phyloP scores from a whole-genome alignment of 2,329 filamentous ascomycete genomes.

The Onygenales sp. region DNA sequence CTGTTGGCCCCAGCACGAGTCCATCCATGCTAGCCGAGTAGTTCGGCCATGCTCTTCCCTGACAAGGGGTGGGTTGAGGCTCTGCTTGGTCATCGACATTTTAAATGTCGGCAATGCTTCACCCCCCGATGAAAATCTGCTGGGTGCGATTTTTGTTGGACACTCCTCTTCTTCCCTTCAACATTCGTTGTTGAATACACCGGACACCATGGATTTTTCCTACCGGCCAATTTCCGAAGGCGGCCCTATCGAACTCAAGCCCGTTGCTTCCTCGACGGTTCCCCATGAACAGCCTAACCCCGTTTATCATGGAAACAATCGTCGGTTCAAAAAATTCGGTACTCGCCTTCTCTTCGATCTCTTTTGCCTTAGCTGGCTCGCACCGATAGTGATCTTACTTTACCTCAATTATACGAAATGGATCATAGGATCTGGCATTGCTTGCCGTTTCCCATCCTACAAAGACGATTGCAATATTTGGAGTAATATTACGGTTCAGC shows the following conservation, averaged over 20 bases:
- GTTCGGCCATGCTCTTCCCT: no score
- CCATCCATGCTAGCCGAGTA: no score
- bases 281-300: not conserved
- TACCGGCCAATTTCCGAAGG: no score
- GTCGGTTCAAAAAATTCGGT: not conserved
- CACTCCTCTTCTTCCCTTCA: not conserved
- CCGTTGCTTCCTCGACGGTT: not conserved
- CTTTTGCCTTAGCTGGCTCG: conserved; percentile 19
- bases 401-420: conserved; percentile 17
- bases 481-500: conserved; percentile 5
- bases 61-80: no score
- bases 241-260: no score
- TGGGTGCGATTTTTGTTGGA: no score
- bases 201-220: no score
- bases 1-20: no score
- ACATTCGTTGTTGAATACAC: not conserved
- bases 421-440: conserved; percentile 20
- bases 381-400: conserved; percentile 18
- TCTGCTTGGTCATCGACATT: no score
- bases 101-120: no score
- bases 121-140: no score
- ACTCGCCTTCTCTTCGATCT: not conserved
- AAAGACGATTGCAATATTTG: conserved; percentile 8
- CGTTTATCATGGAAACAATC: not conserved
- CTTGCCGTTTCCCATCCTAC: conserved; percentile 17